Base-by-base conservation (phyloP, 2,329 filamentous ascomycete genomes). In the Stagonosporopsis vannaccii region DNA sequence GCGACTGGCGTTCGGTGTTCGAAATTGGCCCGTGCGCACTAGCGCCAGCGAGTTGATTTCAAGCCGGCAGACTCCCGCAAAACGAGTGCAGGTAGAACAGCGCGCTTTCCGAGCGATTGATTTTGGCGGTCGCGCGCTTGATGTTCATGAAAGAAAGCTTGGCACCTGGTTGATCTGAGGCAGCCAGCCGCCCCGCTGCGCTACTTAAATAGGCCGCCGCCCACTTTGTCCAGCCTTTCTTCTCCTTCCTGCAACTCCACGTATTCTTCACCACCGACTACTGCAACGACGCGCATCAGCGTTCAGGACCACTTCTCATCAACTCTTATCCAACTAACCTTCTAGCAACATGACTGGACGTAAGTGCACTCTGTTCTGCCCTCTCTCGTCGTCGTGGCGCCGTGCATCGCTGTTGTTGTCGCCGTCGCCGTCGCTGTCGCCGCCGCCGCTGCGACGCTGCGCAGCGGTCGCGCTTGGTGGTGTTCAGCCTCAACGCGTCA, bases 271-370 rank as follows among this genome's bases (percentile, higher is more conserved):
- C 56, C 51, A 47, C 48, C 48, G 44, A 44, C 56, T 19, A 26
- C 42, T 46, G 23, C 26, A 39, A 35, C 28, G 23, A 47, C 51
- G 52, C 52, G 20, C 20, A 40, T 25, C 28, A 28, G 46, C 46
- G 28, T 51, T 40, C 32, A 43, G 55, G 35, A 53, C 53, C 17
- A 51, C 39, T 32, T 49, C 28, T 23, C 50, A 33, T 42, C 30
- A 52, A 43, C 50, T 12, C 44, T 28, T n/a, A 58, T 50, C 35
- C 49, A 40, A 50, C 50, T 56, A 67, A 71, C 55, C 57, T 51
- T 61, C 65, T 65, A 58, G 60, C 73, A 78, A 66, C 59, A 78
- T 78, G 76, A 76, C 76, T 76, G 76, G 76, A 72, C 76, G 76
- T 78, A 73, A 76, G 76, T 78, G 65, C 32, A 33, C 13, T 40